phyloP scores from a whole-genome alignment of 192 early-diverging fungal genomes.

The Mortierella alpina region DNA sequence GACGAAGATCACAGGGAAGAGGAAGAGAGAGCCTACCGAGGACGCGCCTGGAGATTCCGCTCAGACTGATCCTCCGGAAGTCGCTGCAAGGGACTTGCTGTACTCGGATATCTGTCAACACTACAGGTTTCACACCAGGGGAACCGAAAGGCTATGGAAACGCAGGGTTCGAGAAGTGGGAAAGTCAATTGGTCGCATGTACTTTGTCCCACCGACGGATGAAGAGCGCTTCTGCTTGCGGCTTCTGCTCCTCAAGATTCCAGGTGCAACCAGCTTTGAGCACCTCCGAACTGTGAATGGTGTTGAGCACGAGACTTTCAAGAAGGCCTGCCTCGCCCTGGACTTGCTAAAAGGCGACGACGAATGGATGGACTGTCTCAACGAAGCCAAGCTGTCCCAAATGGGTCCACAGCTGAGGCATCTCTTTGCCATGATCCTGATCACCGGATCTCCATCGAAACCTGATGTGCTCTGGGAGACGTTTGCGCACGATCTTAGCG shows the following conservation, averaged over 20 bases:
- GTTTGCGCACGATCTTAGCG: not conserved
- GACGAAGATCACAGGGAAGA: too few relatives aligned
- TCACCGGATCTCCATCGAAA: constrained; percentile 2
- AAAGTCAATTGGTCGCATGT: not conserved
- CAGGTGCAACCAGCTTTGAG: constrained; percentile 18
- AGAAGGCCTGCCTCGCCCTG: constrained; percentile 9
- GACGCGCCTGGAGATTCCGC: too few relatives aligned
- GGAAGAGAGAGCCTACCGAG: too few relatives aligned
- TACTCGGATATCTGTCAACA: not conserved
- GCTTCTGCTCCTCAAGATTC: constrained; percentile 5
- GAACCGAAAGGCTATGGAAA: too few relatives aligned
- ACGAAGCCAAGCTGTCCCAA: constrained; percentile 5
- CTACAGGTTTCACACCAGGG: constrained; percentile 5
- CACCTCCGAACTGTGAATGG: constrained; percentile 23
- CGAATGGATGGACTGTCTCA: constrained; percentile 17
- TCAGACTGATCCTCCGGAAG: not conserved
- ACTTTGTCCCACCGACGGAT: constrained; percentile 10
- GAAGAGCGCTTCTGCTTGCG: constrained; percentile 27
- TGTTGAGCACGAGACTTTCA: constrained; percentile 9
- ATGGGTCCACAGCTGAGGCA: not conserved
- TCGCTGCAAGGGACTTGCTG: too few relatives aligned
- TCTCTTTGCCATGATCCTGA: constrained; percentile 17
- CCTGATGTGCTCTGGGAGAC: not conserved
- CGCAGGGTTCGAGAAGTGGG: too few relatives aligned
- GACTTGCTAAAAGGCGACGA: constrained; percentile 29